Base-by-base conservation (phyloP, 257 asterid species). In the Leptodermis oblonga region DNA sequence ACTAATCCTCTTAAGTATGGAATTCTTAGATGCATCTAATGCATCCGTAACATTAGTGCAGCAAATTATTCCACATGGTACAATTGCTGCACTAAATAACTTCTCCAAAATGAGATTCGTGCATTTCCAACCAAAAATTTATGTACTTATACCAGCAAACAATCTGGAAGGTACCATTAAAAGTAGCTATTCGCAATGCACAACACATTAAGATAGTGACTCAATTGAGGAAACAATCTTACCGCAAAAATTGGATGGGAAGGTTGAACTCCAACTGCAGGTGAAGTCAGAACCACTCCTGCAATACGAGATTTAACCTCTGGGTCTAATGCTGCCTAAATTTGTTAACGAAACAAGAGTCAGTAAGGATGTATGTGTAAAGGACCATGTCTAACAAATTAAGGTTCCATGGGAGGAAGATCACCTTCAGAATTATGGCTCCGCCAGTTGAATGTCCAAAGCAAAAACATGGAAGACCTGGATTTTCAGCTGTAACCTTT, bases 361-460 rank as follows among this genome's bases (percentile, higher is more conserved):
- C 20, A 64, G 20, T 9, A 48, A 13, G 23, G 23, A 36, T 34
- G 23, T 5, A n/a, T 39, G 0, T 5, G 8, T 15, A 36, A 2
- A 12, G 17, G 65, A 26, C 22, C 46, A n/a, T 5, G 2, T 20
- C 56, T 5, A 18, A 37, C 9, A 17, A 67, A n/a, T n/a, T n/a
- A 9, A 60, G 37, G 11, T 20, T 45, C n/a, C n/a, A n/a, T 36
- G 13, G 15, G 12, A 41, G 15, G 33, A 23, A 37, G 26, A 33
- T 72, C 74, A 90, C 98, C 98, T 88, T 92, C 70, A 92, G 82
- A 71, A 88, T 55, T 68, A 92, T 92, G 37, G 98, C 96, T 48
- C 88, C 98, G 43, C 98, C 97, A 42, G 98, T 90, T 2, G 98
- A 92, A 72, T 92, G 98, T 51, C 98, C 98, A 58, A 90, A 92